phyloP scores from a whole-genome alignment of 140 eudicot species.

The Anethum foeniculum region DNA sequence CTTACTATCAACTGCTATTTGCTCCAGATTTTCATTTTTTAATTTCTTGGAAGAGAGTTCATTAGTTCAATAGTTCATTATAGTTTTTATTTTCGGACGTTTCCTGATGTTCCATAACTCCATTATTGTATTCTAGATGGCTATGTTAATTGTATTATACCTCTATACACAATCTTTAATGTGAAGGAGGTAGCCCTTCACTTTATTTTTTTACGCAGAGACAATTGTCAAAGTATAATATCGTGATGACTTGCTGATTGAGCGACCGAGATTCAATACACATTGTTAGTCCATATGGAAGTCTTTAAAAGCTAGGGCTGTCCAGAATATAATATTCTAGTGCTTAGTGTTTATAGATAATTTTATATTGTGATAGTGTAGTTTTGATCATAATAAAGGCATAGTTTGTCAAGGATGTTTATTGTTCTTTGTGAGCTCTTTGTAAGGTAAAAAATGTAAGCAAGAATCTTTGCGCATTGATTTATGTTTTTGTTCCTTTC shows the following conservation, averaged over 20 bases:
- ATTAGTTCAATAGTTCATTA: too few species aligned
- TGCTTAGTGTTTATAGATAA: neutral
- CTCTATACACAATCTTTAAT: neutral
- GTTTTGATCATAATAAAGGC: neutral
- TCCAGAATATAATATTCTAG: neutral
- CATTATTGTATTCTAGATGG: neutral
- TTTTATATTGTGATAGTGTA: neutral
- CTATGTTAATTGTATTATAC: neutral
- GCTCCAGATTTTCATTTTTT: neutral
- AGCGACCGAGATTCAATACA: neutral
- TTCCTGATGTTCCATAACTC: neutral
- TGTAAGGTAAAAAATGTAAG: neutral
- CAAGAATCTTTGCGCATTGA: neutral
- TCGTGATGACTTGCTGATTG: neutral
- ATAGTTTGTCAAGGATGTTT: constrained; percentile 1
- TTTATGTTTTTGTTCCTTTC: neutral
- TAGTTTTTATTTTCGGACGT: neutral
- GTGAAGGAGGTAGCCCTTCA: neutral
- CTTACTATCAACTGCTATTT: neutral
- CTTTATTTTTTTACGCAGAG: neutral
- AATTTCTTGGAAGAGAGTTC: too few species aligned
- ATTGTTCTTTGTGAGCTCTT: neutral
- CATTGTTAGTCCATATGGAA: neutral
- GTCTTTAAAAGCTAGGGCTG: neutral
- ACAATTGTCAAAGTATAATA: neutral